A percentile compares a stretch with the other conserved stretches of the same genome.
Evolutionary conservation across 495 filamentous ascomycete genomes (phyloP).

Genomic region (Rostrohypoxylon terebratum): DNA sequence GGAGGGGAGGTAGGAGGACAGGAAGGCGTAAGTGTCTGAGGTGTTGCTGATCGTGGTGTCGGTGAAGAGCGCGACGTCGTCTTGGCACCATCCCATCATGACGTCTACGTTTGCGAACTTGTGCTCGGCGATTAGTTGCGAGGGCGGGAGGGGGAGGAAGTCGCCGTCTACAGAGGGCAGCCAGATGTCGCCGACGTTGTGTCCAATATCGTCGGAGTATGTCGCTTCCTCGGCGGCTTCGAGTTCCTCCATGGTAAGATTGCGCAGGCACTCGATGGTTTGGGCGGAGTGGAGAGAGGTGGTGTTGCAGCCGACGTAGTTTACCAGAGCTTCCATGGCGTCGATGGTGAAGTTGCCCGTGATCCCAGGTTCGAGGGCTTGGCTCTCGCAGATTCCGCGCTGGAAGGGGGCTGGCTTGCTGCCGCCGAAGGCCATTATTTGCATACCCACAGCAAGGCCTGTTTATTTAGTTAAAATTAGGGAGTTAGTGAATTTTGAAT

Average conservation of each 20-base stretch:
- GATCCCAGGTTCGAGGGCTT: slow-evolving; percentile 47
- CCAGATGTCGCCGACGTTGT: slow-evolving; percentile 49
- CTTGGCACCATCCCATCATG: slow-evolving; percentile 50
- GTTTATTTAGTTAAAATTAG: not conserved
- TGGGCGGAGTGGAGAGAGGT: slow-evolving; percentile 51
- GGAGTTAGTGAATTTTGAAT: not conserved
- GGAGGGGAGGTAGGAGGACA: slow-evolving; percentile 64
- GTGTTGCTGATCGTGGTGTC: slow-evolving; percentile 51
- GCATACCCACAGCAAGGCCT: slow-evolving; percentile 55
- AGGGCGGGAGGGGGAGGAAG: slow-evolving; percentile 55
- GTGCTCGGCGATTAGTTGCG: slow-evolving; percentile 50
- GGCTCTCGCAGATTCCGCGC: slow-evolving; percentile 48
- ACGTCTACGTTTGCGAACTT: slow-evolving; percentile 52
- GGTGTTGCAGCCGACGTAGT: slow-evolving; percentile 62
- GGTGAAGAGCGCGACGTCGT: slow-evolving; percentile 43
- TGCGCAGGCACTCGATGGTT: slow-evolving; percentile 66
- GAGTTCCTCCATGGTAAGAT: slow-evolving; percentile 61
- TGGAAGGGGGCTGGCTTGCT: slow-evolving; percentile 53
- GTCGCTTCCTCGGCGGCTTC: slow-evolving; percentile 52
- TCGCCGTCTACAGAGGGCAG: slow-evolving; percentile 57
- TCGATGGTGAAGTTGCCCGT: slow-evolving; percentile 45
- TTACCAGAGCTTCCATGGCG: slow-evolving; percentile 56
- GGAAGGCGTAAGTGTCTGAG: slow-evolving; percentile 64
- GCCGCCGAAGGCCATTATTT: slow-evolving; percentile 56
- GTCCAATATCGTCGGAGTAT: slow-evolving; percentile 30